phyloP scores from a whole-genome alignment of 176 grass and related monocot genomes.

The Phyllostachys edulis region DNA sequence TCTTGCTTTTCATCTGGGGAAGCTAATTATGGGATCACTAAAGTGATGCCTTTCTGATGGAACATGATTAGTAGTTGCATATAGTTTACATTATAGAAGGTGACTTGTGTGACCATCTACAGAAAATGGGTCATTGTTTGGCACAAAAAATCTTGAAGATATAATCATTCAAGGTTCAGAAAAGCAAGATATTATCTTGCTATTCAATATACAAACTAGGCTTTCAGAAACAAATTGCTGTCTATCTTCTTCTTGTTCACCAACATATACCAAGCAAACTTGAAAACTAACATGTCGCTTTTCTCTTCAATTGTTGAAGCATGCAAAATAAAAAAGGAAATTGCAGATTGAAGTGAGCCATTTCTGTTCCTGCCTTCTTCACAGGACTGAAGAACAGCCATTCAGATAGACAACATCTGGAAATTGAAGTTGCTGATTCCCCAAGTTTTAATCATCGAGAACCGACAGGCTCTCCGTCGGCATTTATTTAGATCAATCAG shows the following conservation, averaged over 20 bases:
- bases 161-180: not conserved
- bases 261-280: not conserved
- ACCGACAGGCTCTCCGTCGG: not conserved
- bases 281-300: not conserved
- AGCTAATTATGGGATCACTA: not conserved
- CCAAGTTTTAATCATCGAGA: not conserved
- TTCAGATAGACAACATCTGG: not conserved
- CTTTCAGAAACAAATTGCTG: not conserved
- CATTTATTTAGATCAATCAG: slow-evolving; percentile 6
- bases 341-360: not conserved
- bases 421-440: not conserved
- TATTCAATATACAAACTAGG: not conserved
- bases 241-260: not conserved
- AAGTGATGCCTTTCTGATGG: not conserved
- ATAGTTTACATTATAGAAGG: not conserved
- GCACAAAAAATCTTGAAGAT: not conserved
- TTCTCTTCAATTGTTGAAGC: too few species aligned
- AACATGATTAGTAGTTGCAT: not conserved
- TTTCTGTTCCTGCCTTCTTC: not conserved
- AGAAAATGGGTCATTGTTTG: not conserved
- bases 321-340: not conserved
- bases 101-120: slow-evolving; percentile 15
- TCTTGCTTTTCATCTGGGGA: not conserved
- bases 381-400: not conserved
- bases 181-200: not conserved